A percentile compares a stretch with the other conserved stretches of the same genome.
These are phyloP conservation scores for Vanderwaltozyma polyspora DNA, from an alignment of 805 yeast species.

Conservation along the genomic window DNA sequence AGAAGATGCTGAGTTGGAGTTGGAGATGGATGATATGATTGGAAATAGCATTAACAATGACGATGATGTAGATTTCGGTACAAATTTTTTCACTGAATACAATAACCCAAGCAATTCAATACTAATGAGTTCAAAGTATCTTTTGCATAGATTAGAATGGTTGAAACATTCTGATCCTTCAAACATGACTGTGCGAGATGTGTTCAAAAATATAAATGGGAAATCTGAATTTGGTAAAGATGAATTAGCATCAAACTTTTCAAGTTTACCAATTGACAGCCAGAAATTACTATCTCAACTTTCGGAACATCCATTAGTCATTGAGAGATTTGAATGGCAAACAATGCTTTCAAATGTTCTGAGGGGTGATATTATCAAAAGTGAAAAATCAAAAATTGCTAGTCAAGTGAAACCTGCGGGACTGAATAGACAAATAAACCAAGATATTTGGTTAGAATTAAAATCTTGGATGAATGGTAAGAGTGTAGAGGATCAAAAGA, in stretches of 20 bases:
- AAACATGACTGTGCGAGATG: slow-evolving; percentile 9
- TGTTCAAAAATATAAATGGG: slow-evolving; percentile 7
- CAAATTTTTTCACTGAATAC: slow-evolving; percentile 12
- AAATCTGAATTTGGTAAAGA: slow-evolving; percentile 7
- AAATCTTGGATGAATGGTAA: slow-evolving; percentile 74
- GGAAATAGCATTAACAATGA: slow-evolving; percentile 13
- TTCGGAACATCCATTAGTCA: slow-evolving; percentile 30
- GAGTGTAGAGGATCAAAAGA: slow-evolving; percentile 65
- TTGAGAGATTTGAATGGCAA: slow-evolving; percentile 92
- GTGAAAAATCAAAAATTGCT: slow-evolving; percentile 73
- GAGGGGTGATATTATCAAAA: slow-evolving; percentile 87
- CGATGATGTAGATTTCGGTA: slow-evolving; percentile 27
- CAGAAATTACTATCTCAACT: slow-evolving; percentile 12
- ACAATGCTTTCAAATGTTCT: slow-evolving; percentile 81
- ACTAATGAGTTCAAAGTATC: slow-evolving; percentile 18
- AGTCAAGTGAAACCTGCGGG: slow-evolving; percentile 29
- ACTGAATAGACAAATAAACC: slow-evolving; percentile 18
- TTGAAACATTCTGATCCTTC: slow-evolving; percentile 35
- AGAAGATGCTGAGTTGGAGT: slow-evolving; percentile 22
- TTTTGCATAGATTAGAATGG: slow-evolving; percentile 23
- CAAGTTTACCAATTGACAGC: slow-evolving; percentile 11
- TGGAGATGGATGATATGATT: slow-evolving; percentile 14
- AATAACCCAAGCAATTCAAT: slow-evolving; percentile 12
- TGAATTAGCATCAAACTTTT: slow-evolving; percentile 6
- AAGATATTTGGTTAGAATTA: slow-evolving; percentile 74